Evolutionary conservation across 2,329 filamentous ascomycete species (phyloP).

Genomic region (Ceratocystis cacaofunesta): DNA sequence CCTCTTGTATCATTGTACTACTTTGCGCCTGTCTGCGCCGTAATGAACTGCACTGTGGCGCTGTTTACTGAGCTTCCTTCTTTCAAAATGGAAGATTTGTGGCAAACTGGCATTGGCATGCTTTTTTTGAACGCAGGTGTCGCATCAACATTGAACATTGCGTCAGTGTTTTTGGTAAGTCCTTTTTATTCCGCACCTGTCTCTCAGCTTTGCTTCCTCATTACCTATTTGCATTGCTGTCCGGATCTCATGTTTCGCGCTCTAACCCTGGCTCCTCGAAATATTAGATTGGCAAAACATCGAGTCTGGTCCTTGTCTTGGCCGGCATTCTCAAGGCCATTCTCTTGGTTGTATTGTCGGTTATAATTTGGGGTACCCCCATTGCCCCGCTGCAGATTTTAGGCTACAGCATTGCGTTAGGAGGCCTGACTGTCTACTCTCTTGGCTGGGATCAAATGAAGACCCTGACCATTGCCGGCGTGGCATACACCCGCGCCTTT

Average conservation of each 20-base stretch:
- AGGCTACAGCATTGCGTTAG: constrained; percentile 58
- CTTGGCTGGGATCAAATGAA: constrained; percentile 23
- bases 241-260: neutral
- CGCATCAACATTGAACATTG: constrained; percentile 68
- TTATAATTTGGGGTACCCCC: constrained; percentile 62
- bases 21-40: constrained; percentile 69
- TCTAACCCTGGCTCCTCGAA: neutral
- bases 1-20: constrained; percentile 80
- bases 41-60: constrained; percentile 62
- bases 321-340: constrained; percentile 82
- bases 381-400: constrained; percentile 58
- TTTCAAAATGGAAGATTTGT: constrained; percentile 52
- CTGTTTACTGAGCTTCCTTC: constrained; percentile 52
- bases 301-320: constrained; percentile 69
- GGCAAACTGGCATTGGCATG: constrained; percentile 47
- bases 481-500: constrained; percentile 16
- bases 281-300: constrained; percentile 69
- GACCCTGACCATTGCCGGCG: constrained; percentile 13
- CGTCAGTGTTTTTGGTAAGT: constrained; percentile 72
- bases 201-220: neutral
- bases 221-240: neutral
- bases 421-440: constrained; percentile 38
- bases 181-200: neutral
- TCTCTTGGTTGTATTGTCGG: constrained; percentile 60
- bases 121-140: constrained; percentile 61